These are phyloP conservation scores for Trichocladium antarcticum DNA, from an alignment of 495 filamentous ascomycete species.

Conservation along the genomic window DNA sequence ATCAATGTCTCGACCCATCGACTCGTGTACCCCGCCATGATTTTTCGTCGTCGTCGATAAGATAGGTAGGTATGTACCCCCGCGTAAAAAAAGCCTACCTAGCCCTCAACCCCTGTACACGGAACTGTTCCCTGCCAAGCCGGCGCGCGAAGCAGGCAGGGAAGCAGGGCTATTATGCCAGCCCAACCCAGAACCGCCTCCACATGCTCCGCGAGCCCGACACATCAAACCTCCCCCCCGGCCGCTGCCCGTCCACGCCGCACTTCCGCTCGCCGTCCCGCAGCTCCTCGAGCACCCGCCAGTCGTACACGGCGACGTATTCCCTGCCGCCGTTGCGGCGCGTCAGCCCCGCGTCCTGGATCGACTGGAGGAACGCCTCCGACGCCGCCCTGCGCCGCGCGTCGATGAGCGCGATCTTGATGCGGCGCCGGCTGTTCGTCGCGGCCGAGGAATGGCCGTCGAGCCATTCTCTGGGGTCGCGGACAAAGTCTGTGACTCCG, in stretches of 20 bases:
- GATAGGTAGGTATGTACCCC: too few species aligned
- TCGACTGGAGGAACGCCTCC: conserved; percentile 25
- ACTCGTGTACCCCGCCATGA: too few species aligned
- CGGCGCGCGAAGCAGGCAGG: too few species aligned
- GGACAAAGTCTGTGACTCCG: conserved; percentile 24
- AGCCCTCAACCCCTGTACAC: not conserved
- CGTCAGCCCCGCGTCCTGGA: conserved; percentile 27
- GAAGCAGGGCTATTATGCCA: too few species aligned
- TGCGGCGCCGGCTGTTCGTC: conserved; percentile 13
- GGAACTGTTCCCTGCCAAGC: not conserved
- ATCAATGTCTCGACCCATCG: too few species aligned
- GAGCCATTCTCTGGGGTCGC: conserved; percentile 27
- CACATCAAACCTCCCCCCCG: conserved; percentile 2
- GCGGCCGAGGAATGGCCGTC: not conserved
- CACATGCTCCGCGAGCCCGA: conserved; percentile 7
- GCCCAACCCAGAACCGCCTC: conserved; percentile 19
- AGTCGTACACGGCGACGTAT: conserved; percentile 40
- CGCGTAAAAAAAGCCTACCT: too few species aligned
- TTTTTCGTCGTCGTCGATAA: too few species aligned
- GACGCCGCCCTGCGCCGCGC: conserved; percentile 29
- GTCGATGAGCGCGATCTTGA: conserved; percentile 40
- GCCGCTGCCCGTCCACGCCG: conserved; percentile 1
- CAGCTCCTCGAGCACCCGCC: conserved; percentile 38
- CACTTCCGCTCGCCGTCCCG: conserved; percentile 27
- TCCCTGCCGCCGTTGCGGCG: conserved; percentile 26